Evolutionary conservation across 441 rosid genomes (phyloP).

Genomic region (Populus hybrid): DNA sequence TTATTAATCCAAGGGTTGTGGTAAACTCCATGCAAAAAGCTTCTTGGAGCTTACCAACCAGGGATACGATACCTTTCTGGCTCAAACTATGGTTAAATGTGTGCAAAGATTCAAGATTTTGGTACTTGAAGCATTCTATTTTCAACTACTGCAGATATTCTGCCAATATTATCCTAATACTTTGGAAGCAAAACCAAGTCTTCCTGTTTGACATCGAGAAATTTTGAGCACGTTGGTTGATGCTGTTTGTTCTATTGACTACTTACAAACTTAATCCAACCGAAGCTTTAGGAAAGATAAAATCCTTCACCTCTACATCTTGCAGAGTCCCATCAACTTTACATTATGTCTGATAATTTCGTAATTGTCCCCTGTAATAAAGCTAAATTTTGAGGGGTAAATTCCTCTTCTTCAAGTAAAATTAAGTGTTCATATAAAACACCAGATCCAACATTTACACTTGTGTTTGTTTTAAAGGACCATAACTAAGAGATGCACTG

Average conservation of each 20-base stretch:
- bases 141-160: background rate
- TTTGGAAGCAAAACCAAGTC: background rate
- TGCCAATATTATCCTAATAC: background rate
- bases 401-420: no score
- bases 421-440: no score
- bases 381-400: background rate
- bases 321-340: background rate
- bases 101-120: no score
- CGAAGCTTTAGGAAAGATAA: background rate
- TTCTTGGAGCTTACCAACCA: no score
- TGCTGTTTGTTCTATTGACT: background rate
- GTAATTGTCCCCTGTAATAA: background rate
- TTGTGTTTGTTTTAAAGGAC: no score
- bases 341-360: background rate
- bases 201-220: background rate
- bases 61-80: no score
- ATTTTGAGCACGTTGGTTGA: background rate
- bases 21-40: no score
- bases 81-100: no score
- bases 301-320: background rate
- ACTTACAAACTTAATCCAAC: background rate
- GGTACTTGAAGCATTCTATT: no score
- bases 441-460: no score
- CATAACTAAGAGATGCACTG: no score
- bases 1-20: no score